Percentiles rank a stretch among this genome's conserved stretches.
Evolutionary conservation across 306 rosid genomes (phyloP).

Genomic region (Acacia melanoxylon): DNA sequence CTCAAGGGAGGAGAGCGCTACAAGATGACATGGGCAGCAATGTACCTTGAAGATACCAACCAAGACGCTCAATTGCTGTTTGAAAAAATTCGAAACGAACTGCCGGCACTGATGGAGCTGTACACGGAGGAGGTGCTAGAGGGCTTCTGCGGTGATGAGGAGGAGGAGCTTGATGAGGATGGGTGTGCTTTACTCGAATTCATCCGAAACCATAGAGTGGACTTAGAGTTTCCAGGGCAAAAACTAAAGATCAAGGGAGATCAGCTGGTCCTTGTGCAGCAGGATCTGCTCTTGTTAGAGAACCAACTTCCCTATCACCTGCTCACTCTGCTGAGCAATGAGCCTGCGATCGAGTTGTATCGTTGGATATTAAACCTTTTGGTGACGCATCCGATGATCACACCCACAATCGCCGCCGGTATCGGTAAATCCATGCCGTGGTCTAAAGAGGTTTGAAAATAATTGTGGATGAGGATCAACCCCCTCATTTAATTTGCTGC

Average conservation of each 20-base stretch:
- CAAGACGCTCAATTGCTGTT: background rate
- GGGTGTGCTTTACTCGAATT: conserved; percentile 24
- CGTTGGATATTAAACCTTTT: accelerated
- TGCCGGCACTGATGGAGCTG: background rate
- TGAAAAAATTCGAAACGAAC: background rate
- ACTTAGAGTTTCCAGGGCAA: too few relatives aligned
- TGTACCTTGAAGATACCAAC: background rate
- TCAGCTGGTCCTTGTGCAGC: background rate
- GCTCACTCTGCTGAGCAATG: background rate
- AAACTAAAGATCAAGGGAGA: background rate
- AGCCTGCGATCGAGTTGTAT: background rate
- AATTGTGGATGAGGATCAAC: background rate
- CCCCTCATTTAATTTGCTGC: background rate
- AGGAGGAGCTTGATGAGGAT: conserved; percentile 13
- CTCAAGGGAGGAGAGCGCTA: background rate
- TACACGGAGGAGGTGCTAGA: background rate
- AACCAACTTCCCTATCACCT: conserved; percentile 1
- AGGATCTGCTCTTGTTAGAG: conserved; percentile 21
- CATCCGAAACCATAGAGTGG: background rate
- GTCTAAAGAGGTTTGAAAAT: background rate
- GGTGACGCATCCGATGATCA: background rate
- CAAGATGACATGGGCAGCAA: background rate
- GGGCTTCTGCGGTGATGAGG: background rate
- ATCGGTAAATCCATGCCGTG: too few relatives aligned
- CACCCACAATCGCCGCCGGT: too few relatives aligned